These are phyloP conservation scores for Thoreauomyces humboldtii DNA, from an alignment of 192 early-diverging fungal species.

Conservation along the genomic window DNA sequence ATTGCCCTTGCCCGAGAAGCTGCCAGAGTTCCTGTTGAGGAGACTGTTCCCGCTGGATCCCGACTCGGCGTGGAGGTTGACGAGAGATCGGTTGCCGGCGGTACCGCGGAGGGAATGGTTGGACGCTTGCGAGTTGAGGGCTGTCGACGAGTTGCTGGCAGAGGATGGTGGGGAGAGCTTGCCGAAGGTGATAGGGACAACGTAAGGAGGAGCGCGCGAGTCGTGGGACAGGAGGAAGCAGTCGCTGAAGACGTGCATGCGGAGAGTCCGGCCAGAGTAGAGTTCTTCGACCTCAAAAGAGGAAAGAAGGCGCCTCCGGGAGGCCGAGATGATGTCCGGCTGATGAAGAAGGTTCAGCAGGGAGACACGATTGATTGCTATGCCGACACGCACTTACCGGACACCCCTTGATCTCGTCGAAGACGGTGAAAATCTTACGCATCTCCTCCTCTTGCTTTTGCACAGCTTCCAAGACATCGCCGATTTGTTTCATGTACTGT, in stretches of 20 bases:
- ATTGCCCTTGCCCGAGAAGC: too few relatives aligned
- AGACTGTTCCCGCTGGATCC: too few relatives aligned
- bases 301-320: slow-evolving; percentile 18
- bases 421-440: slow-evolving; percentile 22
- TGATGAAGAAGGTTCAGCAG: slow-evolving; percentile 13
- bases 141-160: too few relatives aligned
- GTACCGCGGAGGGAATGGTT: too few relatives aligned
- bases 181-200: background rate
- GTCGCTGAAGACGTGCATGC: slow-evolving; percentile 33
- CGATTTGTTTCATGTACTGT: slow-evolving; percentile 37
- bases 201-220: background rate
- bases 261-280: slow-evolving; percentile 17
- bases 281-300: slow-evolving; percentile 23
- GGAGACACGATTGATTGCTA: slow-evolving; percentile 25
- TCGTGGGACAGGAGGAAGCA: slow-evolving; percentile 29
- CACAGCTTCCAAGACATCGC: slow-evolving; percentile 25
- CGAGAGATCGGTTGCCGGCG: too few relatives aligned
- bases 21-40: too few relatives aligned
- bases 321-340: slow-evolving; percentile 31
- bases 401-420: slow-evolving; percentile 23
- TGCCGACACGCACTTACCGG: slow-evolving; percentile 8
- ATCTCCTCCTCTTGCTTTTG: slow-evolving; percentile 35
- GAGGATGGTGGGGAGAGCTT: background rate
- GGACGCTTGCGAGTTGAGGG: too few relatives aligned
- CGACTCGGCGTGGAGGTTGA: too few relatives aligned